Percentiles rank a stretch among this genome's conserved stretches.
These are phyloP conservation scores for Tricladium varicosporioides DNA, from an alignment of 2,329 filamentous ascomycete species.

Conservation along the genomic window DNA sequence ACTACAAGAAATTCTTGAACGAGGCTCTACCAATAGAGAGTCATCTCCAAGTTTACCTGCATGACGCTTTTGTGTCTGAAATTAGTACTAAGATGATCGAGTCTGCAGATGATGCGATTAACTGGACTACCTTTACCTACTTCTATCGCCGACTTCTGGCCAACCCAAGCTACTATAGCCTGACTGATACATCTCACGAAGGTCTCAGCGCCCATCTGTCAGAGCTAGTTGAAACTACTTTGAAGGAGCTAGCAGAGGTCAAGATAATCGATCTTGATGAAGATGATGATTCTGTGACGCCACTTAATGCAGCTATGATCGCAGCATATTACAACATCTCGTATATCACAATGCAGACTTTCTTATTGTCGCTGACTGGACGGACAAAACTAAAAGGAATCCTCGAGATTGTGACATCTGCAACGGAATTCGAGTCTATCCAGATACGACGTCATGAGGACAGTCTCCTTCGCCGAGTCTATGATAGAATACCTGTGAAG, in stretches of 20 bases:
- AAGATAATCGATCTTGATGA: conserved; percentile 96
- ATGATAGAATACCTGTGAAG: conserved; percentile 92
- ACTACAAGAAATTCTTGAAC: conserved; percentile 98
- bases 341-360: conserved; percentile 98
- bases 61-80: conserved; percentile 95
- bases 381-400: conserved; percentile 96
- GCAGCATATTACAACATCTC: conserved; percentile 99
- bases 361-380: conserved; percentile 83
- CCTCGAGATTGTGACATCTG: conserved; percentile 93
- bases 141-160: conserved; percentile 93
- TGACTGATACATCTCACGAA: conserved; percentile 85
- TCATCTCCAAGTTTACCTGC: conserved; percentile 84
- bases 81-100: conserved; percentile 95
- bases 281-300: conserved; percentile 84
- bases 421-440: conserved; percentile 92
- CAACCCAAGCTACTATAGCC: conserved; percentile 94
- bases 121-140: conserved; percentile 98
- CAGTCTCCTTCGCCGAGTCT: conserved; percentile 81
- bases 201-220: conserved; percentile 93
- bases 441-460: conserved; percentile 94
- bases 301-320: conserved; percentile 96
- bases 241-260: conserved; percentile 86
- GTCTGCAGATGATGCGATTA: conserved; percentile 94
- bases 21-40: conserved; percentile 95
- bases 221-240: conserved; percentile 86